These are phyloP conservation scores for Pseudogymnoascus sp. DNA, from an alignment of 2,329 filamentous ascomycete species.

Conservation along the genomic window DNA sequence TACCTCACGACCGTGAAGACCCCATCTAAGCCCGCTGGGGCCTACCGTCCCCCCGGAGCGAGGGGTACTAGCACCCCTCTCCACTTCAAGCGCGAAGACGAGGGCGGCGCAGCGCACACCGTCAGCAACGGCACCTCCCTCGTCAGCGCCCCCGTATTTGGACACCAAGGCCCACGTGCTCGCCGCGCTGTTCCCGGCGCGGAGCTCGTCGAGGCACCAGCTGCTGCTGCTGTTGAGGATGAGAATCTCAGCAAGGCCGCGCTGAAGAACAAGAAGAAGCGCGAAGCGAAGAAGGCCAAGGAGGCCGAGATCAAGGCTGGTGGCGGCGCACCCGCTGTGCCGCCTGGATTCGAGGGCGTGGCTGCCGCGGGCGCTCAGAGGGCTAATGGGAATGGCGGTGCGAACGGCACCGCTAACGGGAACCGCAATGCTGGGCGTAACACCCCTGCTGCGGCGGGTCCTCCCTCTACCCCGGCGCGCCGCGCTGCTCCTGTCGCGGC, in stretches of 20 bases:
- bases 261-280: conserved; percentile 98
- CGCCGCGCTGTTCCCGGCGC: conserved; percentile 82
- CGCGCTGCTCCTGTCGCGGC: conserved; percentile 33
- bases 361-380: conserved; percentile 36
- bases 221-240: conserved; percentile 53
- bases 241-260: conserved; percentile 75
- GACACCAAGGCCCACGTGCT: conserved; percentile 44
- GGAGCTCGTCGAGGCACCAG: conserved; percentile 61
- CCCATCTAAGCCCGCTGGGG: conserved; percentile 92
- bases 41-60: conserved; percentile 89
- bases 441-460: conserved; percentile 8
- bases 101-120: conserved; percentile 83
- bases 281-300: conserved; percentile 84
- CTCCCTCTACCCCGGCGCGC: conserved; percentile 16
- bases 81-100: conserved; percentile 95
- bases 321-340: conserved; percentile 26
- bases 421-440: background rate
- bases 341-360: conserved; percentile 38
- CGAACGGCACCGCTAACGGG: conserved; percentile 23
- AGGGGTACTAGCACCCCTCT: conserved; percentile 81
- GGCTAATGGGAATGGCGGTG: conserved; percentile 22
- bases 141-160: conserved; percentile 67
- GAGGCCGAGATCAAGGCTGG: conserved; percentile 59
- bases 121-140: conserved; percentile 69
- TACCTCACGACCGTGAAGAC: conserved; percentile 86